Percentiles rank a stretch among this genome's conserved stretches.
Evolutionary conservation across 73 alveolate genomes (phyloP).

Genomic region (Paramecium biaurelia): DNA sequence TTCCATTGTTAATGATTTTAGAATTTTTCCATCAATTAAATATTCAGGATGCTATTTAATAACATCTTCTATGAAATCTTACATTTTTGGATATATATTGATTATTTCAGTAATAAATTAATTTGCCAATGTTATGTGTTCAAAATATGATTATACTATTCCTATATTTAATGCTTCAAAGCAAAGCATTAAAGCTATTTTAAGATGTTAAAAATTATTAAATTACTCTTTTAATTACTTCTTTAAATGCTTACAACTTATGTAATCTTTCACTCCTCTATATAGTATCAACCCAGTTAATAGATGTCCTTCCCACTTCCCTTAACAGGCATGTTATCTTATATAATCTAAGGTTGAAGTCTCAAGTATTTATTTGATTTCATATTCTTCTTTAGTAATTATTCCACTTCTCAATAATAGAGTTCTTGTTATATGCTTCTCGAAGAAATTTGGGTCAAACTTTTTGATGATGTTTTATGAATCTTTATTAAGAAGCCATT

Average conservation of each 20-base stretch:
- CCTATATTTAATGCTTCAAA: not conserved
- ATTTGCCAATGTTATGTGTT: not conserved
- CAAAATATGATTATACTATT: not conserved
- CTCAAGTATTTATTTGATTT: not conserved
- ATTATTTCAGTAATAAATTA: not conserved
- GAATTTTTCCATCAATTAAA: not conserved
- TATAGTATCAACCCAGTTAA: not conserved
- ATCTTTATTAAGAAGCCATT: not conserved
- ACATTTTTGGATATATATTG: not conserved
- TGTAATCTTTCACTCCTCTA: not conserved
- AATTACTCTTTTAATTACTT: not conserved
- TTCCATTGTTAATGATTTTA: not conserved
- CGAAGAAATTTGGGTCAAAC: not conserved
- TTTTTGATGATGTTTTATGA: not conserved
- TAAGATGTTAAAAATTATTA: not conserved
- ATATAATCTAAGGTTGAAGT: not conserved
- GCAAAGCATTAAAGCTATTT: not conserved
- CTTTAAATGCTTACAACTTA: not conserved
- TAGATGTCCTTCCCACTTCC: not conserved
- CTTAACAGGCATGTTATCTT: not conserved
- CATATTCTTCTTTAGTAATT: not conserved
- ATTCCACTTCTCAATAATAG: not conserved
- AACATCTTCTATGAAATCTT: not conserved
- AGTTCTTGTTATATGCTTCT: not conserved
- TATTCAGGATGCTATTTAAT: not conserved